These are phyloP conservation scores for Helenozyma rhizophorensis DNA, from an alignment of 805 yeast genomes.

Conservation along the genomic window DNA sequence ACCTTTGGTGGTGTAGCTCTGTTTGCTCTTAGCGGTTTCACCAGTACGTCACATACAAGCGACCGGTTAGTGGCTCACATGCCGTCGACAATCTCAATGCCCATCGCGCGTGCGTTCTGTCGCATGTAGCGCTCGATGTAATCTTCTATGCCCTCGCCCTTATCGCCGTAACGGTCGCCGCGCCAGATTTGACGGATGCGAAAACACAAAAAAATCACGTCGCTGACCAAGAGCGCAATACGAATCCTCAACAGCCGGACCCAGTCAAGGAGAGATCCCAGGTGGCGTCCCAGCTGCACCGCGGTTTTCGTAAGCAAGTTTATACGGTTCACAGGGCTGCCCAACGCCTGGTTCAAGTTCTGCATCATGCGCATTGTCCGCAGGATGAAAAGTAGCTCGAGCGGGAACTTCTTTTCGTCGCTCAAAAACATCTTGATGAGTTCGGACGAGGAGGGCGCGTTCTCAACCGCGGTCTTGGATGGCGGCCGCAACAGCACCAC, in stretches of 20 bases:
- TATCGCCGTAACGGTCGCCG: slow-evolving; percentile 30
- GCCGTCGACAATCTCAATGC: slow-evolving; percentile 27
- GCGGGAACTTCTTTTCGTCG: slow-evolving; percentile 64
- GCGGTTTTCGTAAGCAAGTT: slow-evolving; percentile 61
- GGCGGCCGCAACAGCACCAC: slow-evolving; percentile 48
- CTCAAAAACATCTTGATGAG: slow-evolving; percentile 52
- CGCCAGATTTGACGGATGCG: slow-evolving; percentile 29
- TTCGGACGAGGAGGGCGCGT: slow-evolving; percentile 29
- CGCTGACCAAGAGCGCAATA: slow-evolving; percentile 23
- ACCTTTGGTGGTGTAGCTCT: no score
- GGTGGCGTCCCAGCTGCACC: slow-evolving; percentile 12
- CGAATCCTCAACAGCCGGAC: slow-evolving; percentile 18
- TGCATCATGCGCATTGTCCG: slow-evolving; percentile 75
- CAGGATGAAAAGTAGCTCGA: slow-evolving; percentile 59
- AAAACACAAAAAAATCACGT: slow-evolving; percentile 28
- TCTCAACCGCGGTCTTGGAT: slow-evolving; percentile 22
- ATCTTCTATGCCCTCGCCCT: slow-evolving; percentile 41
- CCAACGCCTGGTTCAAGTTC: slow-evolving; percentile 58
- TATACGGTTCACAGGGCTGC: slow-evolving; percentile 72
- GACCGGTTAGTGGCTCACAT: slow-evolving; percentile 1
- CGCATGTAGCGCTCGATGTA: slow-evolving; percentile 40
- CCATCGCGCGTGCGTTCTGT: slow-evolving; percentile 40
- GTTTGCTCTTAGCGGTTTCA: no score
- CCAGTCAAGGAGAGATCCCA: no score
- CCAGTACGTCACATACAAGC: no score